phyloP scores from a whole-genome alignment of 306 rosid species.

The Glycine latifolia region DNA sequence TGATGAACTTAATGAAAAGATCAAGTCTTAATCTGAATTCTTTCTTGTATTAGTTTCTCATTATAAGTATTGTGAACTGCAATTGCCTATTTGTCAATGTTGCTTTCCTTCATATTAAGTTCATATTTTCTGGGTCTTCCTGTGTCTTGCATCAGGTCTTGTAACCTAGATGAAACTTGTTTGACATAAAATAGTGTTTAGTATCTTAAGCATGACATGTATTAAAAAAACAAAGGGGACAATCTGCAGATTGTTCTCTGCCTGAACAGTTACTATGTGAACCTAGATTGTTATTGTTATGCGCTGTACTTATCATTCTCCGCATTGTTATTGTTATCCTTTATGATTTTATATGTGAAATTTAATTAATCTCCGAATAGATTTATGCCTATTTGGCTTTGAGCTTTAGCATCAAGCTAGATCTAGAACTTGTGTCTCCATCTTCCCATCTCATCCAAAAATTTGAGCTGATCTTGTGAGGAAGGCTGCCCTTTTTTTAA shows the following conservation, averaged over 20 bases:
- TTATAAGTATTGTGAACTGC: neutral
- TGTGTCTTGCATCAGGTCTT: neutral
- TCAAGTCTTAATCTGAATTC: slow-evolving; percentile 3
- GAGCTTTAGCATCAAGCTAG: neutral
- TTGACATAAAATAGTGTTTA: neutral
- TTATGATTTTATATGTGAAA: no score
- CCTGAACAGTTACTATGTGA: neutral
- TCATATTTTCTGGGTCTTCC: neutral
- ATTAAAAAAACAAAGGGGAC: neutral
- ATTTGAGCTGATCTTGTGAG: neutral
- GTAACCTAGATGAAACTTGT: neutral
- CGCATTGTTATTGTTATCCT: neutral
- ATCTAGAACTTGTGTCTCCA: neutral
- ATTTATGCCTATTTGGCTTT: neutral
- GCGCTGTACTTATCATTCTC: neutral
- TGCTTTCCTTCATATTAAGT: neutral
- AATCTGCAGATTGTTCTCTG: neutral
- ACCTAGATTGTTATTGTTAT: neutral
- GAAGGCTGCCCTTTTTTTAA: no score
- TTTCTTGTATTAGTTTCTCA: neutral
- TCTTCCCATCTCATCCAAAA: neutral
- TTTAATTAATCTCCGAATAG: neutral
- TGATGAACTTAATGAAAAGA: slow-evolving; percentile 9
- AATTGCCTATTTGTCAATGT: neutral
- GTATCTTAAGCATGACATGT: neutral